Evolutionary conservation across 1,284 basidiomycete species (phyloP).

Genomic region (Fomes fomentarius): DNA sequence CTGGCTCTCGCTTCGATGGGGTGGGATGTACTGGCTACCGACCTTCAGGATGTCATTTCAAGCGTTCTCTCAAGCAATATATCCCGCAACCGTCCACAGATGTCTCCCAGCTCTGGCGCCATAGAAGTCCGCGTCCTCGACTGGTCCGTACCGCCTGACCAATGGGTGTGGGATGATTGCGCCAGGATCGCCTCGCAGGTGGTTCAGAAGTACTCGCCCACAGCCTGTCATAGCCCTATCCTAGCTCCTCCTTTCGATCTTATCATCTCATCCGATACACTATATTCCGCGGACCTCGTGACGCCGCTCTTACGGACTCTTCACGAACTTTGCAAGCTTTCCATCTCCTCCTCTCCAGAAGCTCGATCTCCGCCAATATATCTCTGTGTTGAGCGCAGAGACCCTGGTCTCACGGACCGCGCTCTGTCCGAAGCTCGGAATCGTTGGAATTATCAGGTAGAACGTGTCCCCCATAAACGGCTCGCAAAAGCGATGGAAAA

Average conservation of each 20-base stretch:
- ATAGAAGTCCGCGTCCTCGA: slow-evolving; percentile 66
- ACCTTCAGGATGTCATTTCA: slow-evolving; percentile 70
- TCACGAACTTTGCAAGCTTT: slow-evolving; percentile 47
- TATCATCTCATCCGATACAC: slow-evolving; percentile 84
- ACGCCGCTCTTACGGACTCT: slow-evolving; percentile 76
- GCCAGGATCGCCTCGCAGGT: slow-evolving; percentile 40
- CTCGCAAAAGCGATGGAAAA: slow-evolving; percentile 66
- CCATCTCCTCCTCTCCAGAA: slow-evolving; percentile 17
- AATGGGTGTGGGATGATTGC: slow-evolving; percentile 57
- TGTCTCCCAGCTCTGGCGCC: slow-evolving; percentile 40
- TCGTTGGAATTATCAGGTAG: slow-evolving; percentile 58
- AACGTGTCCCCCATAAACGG: slow-evolving; percentile 62
- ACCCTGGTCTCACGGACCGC: slow-evolving; percentile 63
- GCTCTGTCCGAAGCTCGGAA: slow-evolving; percentile 56
- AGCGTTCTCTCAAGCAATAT: slow-evolving; percentile 74
- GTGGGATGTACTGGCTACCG: slow-evolving; percentile 81
- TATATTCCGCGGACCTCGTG: slow-evolving; percentile 71
- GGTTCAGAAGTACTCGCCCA: slow-evolving; percentile 26
- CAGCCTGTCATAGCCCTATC: slow-evolving; percentile 21
- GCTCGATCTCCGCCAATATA: slow-evolving; percentile 53
- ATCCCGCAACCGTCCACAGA: slow-evolving; percentile 46
- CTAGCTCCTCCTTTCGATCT: slow-evolving; percentile 71
- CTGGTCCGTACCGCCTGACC: slow-evolving; percentile 59
- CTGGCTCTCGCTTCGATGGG: slow-evolving; percentile 73
- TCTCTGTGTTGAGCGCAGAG: slow-evolving; percentile 79